These are phyloP conservation scores for Schizothecium vesticola DNA, from an alignment of 495 filamentous ascomycete genomes.

Conservation along the genomic window DNA sequence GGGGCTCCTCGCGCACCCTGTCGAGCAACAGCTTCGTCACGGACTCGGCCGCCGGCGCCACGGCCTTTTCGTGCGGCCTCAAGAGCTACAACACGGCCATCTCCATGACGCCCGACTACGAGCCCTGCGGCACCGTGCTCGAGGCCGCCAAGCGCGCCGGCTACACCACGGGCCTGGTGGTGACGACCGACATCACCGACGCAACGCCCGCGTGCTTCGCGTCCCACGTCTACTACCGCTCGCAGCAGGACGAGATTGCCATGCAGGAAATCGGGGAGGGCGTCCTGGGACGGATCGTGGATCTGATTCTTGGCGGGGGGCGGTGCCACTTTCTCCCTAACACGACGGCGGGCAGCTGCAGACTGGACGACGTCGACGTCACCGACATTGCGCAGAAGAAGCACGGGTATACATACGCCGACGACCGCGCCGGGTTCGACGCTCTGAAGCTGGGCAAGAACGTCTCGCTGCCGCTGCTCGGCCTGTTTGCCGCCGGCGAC, in stretches of 20 bases:
- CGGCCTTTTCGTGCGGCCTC: conserved; percentile 83
- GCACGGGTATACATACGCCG: conserved; percentile 72
- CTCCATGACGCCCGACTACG: conserved; percentile 74
- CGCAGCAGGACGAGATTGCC: conserved; percentile 84
- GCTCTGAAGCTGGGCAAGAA: conserved; percentile 61
- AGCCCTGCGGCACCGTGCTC: conserved; percentile 87
- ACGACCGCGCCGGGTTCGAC: conserved; percentile 72
- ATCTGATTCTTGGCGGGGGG: conserved; percentile 88
- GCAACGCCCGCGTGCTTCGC: conserved; percentile 97
- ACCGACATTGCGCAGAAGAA: conserved; percentile 62
- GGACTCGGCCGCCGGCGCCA: conserved; percentile 92
- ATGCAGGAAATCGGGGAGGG: conserved; percentile 80
- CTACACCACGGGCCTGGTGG: conserved; percentile 89
- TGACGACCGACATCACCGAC: conserved; percentile 93
- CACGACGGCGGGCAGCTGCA: conserved; percentile 67
- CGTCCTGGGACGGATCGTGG: conserved; percentile 77
- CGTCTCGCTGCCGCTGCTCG: conserved; percentile 76
- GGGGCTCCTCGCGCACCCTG: conserved; percentile 82
- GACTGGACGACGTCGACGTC: conserved; percentile 66
- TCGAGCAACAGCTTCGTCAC: conserved; percentile 79
- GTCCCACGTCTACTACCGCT: conserved; percentile 72
- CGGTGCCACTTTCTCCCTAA: conserved; percentile 91
- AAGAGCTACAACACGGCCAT: conserved; percentile 98
- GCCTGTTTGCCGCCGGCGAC: conserved; percentile 76
- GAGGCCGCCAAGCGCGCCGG: conserved; percentile 90